Base-by-base conservation (phyloP, 805 yeast genomes). In the Kuraishia floccosa region DNA sequence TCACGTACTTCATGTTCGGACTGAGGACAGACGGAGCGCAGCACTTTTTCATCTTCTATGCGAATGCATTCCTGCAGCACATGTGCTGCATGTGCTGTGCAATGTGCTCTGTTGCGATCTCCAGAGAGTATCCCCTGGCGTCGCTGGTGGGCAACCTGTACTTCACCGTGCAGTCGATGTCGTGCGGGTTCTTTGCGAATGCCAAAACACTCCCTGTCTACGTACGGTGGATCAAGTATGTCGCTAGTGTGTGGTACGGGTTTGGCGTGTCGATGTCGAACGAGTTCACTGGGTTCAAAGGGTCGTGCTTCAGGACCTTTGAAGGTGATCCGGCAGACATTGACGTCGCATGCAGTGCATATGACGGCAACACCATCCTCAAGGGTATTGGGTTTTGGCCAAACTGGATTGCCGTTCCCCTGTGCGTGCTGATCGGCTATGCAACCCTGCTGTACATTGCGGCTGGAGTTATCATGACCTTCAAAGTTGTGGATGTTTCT, bases 191-290 rank as follows among this genome's bases (percentile, higher is more conserved):
- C 52, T 83, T 79, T 45, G 80, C 77, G 15, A 82, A 83, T 49
- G 72, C 86, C 1, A 58, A 62, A 6, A 63, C 71, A 1, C 65
- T 83, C 74, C 94, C 94, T 0, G 93, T 81, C 1, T 85, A 85
- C 44, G 93, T 84, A 6, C 62, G 84, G 22, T 84, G 95, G 95
- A 66, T 77, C 4, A 81, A 78, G 46, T 84, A 80, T 50, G 57
- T 76, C 34, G 76, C 89, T 0, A 80, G 70, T 46, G 63, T 78
- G 31, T 85, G 87, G 83, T 84, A 79, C 46, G 76, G 76, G 0
- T 80, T 79, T 51, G 91, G 91, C 3, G 76, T 75, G 2, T 44
- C 76, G 34, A 43, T 67, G 25, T 65, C 86, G 0, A 79, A 76
- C 44, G 76, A 82, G 41, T 84, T 70, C 46, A 60, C 79, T 2